phyloP scores from a whole-genome alignment of 2,329 filamentous ascomycete genomes.

The Arthrinium phaeospermum region DNA sequence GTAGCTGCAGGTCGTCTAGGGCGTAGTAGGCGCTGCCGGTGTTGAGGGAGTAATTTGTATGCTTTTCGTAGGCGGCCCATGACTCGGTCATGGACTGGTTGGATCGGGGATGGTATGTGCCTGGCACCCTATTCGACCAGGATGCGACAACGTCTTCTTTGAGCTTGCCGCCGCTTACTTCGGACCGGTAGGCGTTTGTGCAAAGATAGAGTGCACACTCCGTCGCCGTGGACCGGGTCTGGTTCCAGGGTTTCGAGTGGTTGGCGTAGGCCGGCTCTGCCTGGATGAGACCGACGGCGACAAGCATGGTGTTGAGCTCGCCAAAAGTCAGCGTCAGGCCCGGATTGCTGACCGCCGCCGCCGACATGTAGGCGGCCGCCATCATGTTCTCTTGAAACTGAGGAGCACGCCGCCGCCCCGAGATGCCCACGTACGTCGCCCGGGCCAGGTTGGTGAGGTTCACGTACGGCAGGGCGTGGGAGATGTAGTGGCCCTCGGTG shows the following conservation, averaged over 20 bases:
- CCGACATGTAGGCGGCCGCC: neutral
- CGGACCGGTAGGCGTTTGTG: neutral
- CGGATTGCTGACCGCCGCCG: neutral
- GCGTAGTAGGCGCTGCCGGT: neutral
- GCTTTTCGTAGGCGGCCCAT: neutral
- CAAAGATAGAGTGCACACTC: constrained; percentile 15
- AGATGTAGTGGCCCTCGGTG: neutral
- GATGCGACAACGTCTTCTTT: neutral
- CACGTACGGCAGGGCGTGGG: neutral
- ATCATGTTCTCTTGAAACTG: neutral
- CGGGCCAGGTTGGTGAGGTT: neutral
- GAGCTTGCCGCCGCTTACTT: neutral
- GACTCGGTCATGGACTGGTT: neutral
- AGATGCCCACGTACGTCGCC: too few species aligned
- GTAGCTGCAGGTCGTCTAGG: neutral
- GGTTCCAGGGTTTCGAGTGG: neutral
- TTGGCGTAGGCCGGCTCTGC: neutral
- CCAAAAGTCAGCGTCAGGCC: neutral
- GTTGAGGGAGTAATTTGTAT: neutral
- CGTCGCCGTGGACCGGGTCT: neutral
- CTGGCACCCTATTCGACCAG: neutral
- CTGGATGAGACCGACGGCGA: neutral
- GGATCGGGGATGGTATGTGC: neutral
- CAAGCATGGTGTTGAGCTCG: neutral
- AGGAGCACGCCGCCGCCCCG: neutral